phyloP scores from a whole-genome alignment of 1,139 yeast genomes.

The Geotrichum citri-aurantii region DNA sequence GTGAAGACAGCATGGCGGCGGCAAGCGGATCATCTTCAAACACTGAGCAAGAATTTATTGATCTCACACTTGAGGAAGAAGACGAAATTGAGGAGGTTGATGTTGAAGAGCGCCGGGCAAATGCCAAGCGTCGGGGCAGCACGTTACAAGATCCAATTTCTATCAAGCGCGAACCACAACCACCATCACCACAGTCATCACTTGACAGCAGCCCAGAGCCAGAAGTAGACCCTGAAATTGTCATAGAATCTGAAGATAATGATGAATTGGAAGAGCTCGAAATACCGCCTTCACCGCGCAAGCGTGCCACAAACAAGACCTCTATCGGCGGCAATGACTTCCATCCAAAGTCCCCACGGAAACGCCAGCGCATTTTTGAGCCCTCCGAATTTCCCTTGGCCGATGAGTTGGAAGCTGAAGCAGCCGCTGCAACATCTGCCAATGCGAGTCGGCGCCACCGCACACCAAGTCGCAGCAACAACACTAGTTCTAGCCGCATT shows the following conservation, averaged over 20 bases:
- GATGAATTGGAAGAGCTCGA: neutral
- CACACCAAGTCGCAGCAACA: neutral
- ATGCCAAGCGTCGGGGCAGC: neutral
- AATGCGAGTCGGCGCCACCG: neutral
- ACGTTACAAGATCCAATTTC: neutral
- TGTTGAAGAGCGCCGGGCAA: slow-evolving; percentile 4
- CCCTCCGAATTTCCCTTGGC: neutral
- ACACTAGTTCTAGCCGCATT: neutral
- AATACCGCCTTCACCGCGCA: neutral
- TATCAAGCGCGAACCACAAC: neutral
- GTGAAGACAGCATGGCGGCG: neutral
- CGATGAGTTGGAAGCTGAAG: neutral
- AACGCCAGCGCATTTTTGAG: slow-evolving; percentile 2
- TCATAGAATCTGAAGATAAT: neutral
- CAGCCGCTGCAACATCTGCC: neutral
- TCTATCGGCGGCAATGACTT: neutral
- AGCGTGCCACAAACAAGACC: slow-evolving; percentile 2
- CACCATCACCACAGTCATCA: neutral
- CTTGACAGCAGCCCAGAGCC: neutral
- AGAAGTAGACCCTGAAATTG: neutral
- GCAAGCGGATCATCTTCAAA: neutral
- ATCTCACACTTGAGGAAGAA: neutral
- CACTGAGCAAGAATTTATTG: neutral
- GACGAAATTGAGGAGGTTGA: neutral
- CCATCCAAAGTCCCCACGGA: slow-evolving; percentile 2